A percentile compares a stretch with the other conserved stretches of the same genome.
phyloP scores from a whole-genome alignment of 2,329 filamentous ascomycete genomes.

The Harringtonia aguacate region DNA sequence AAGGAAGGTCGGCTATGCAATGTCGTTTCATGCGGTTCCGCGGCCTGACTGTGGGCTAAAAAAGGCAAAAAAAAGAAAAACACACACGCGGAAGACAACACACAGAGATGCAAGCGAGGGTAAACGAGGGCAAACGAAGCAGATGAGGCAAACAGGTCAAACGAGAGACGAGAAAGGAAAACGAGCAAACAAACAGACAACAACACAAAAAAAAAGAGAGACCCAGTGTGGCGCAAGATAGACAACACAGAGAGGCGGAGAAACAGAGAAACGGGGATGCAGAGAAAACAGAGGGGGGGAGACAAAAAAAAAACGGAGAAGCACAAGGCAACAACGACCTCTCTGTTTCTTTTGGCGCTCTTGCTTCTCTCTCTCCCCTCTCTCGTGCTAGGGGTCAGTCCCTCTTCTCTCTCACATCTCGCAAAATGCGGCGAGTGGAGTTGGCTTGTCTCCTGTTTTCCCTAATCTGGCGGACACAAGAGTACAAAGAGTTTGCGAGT shows the following conservation, averaged over 20 bases:
- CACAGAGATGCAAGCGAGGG: too few species aligned
- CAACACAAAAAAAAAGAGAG: not conserved
- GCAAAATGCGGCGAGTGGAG: conserved; percentile 2
- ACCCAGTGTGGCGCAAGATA: not conserved
- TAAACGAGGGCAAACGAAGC: not conserved
- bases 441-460: not conserved
- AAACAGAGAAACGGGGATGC: not conserved
- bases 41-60: not conserved
- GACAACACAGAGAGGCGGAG: not conserved
- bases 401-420: conserved; percentile 6
- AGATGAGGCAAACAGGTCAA: not conserved
- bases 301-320: conserved; percentile 3
- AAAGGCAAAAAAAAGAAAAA: not conserved
- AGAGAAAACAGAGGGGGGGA: not conserved
- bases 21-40: too few species aligned
- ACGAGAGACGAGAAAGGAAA: not conserved
- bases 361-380: conserved; percentile 3
- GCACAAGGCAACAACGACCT: not conserved
- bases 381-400: too few species aligned
- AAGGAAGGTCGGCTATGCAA: too few species aligned
- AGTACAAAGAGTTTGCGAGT: too few species aligned
- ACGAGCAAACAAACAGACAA: too few species aligned
- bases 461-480: not conserved
- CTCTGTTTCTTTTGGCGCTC: conserved; percentile 4
- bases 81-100: not conserved